Evolutionary conservation across 192 early-diverging fungal species (phyloP).

Genomic region (Phlyctochytrium bullatum): DNA sequence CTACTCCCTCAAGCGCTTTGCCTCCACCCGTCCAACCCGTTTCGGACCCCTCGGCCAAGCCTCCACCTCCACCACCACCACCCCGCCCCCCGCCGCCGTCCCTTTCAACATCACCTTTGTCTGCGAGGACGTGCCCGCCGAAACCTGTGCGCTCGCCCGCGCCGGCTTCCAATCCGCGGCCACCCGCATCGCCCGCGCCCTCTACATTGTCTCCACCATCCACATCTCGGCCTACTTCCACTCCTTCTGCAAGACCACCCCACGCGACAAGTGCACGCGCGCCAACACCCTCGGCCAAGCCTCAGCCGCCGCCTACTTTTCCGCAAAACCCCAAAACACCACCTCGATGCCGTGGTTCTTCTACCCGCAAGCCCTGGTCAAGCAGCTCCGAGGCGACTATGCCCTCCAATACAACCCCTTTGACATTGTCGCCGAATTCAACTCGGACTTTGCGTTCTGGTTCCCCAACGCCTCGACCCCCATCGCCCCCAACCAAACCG

Average conservation of each 20-base stretch:
- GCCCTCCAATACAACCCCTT: constrained; percentile 12
- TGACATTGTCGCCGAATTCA: constrained; percentile 39
- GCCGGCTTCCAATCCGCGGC: constrained; percentile 25
- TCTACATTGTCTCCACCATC: constrained; percentile 14
- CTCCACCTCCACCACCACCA: no score
- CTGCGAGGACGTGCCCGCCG: constrained; percentile 10
- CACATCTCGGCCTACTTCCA: constrained; percentile 25
- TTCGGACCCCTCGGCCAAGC: no score
- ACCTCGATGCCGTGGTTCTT: constrained; percentile 12
- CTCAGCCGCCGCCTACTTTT: constrained; percentile 26
- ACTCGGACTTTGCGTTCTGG: constrained; percentile 25
- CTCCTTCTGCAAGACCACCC: constrained; percentile 21
- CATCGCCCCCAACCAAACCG: constrained; percentile 30
- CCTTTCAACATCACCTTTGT: constrained; percentile 20
- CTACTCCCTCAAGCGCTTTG: no score
- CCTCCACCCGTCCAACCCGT: no score
- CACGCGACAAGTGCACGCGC: neutral
- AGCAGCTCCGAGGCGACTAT: constrained; percentile 22
- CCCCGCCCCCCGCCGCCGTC: no score
- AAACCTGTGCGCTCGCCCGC: constrained; percentile 17
- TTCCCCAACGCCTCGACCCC: constrained; percentile 11
- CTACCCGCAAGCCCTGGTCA: constrained; percentile 32
- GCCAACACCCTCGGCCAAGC: constrained; percentile 23
- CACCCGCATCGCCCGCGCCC: constrained; percentile 9
- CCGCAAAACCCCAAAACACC: constrained; percentile 7